phyloP scores from a whole-genome alignment of 1,284 basidiomycete species.

The Ganoderma resinaceum region DNA sequence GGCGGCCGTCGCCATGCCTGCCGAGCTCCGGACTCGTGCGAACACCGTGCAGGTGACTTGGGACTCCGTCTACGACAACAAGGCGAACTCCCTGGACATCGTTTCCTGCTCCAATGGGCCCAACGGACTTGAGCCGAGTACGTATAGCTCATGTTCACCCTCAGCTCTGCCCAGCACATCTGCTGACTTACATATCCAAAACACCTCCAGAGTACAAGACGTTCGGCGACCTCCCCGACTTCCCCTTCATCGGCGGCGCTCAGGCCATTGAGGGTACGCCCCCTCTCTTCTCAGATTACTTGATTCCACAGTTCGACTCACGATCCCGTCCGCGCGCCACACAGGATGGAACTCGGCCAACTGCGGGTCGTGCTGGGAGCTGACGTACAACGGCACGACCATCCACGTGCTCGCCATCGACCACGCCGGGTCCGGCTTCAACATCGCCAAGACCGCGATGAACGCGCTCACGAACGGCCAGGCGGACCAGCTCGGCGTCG shows the following conservation, averaged over 20 bases:
- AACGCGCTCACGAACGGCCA: constrained; percentile 48
- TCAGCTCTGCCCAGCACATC: constrained; percentile 6
- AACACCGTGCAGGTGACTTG: constrained; percentile 48
- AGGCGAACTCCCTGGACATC: constrained; percentile 40
- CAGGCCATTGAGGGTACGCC: constrained; percentile 47
- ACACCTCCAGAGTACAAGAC: constrained; percentile 50
- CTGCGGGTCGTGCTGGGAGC: constrained; percentile 55
- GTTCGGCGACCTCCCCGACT: constrained; percentile 53
- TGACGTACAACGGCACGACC: constrained; percentile 47
- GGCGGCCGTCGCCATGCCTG: constrained; percentile 22
- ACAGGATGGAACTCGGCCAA: constrained; percentile 47
- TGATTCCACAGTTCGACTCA: too few relatives aligned
- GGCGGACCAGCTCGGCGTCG: constrained; percentile 46
- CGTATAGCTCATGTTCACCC: constrained; percentile 47
- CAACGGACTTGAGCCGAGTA: constrained; percentile 53
- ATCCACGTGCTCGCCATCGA: constrained; percentile 54
- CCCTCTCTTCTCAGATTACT: constrained; percentile 16
- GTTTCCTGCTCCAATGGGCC: constrained; percentile 59
- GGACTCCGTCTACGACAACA: constrained; percentile 51
- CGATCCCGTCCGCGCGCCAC: neutral
- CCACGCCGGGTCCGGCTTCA: constrained; percentile 45
- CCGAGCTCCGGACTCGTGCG: constrained; percentile 17
- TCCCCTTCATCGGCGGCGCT: constrained; percentile 56
- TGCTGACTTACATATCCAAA: neutral
- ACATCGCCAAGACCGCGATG: constrained; percentile 50